Conservation (phyloP, 2,329 filamentous ascomycete species). For the Knoxdaviesia capensis region DNA sequence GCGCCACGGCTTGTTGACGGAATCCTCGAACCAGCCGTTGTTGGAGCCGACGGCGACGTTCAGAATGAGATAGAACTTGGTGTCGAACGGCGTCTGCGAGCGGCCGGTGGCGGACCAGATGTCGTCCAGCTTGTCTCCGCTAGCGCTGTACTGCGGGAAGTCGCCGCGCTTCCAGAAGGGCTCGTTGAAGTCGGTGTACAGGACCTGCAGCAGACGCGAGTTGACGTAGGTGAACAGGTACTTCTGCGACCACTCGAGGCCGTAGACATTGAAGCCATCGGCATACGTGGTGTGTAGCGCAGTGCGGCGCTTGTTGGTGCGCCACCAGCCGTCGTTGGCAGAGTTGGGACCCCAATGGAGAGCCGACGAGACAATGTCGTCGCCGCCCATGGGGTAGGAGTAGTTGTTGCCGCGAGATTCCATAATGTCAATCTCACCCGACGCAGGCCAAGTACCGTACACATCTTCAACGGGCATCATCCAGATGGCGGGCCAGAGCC, state of each 20-base stretch:
- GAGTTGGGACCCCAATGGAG: slow-evolving; percentile 65
- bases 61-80: slow-evolving; percentile 55
- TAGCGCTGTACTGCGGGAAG: slow-evolving; percentile 42
- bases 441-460: slow-evolving; percentile 61
- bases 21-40: slow-evolving; percentile 69
- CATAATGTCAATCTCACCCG: slow-evolving; percentile 68
- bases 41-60: slow-evolving; percentile 59
- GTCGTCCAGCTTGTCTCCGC: slow-evolving; percentile 44
- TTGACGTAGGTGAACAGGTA: slow-evolving; percentile 80
- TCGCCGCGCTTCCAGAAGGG: slow-evolving; percentile 48
- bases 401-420: slow-evolving; percentile 71
- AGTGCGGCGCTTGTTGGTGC: slow-evolving; percentile 57
- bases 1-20: slow-evolving; percentile 59
- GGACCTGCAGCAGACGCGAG: slow-evolving; percentile 57
- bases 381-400: slow-evolving; percentile 55
- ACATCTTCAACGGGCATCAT: slow-evolving; percentile 56
- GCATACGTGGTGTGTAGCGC: slow-evolving; percentile 59
- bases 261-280: slow-evolving; percentile 52
- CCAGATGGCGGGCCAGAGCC: slow-evolving; percentile 87
- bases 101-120: slow-evolving; percentile 42
- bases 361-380: slow-evolving; percentile 60
- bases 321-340: slow-evolving; percentile 62
- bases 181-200: slow-evolving; percentile 55
- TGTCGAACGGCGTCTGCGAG: slow-evolving; percentile 51
- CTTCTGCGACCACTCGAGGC: slow-evolving; percentile 72